A percentile compares a stretch with the other conserved stretches of the same genome.
Conservation (phyloP, 1,139 yeast species). For the Geotrichum bryndzae region DNA sequence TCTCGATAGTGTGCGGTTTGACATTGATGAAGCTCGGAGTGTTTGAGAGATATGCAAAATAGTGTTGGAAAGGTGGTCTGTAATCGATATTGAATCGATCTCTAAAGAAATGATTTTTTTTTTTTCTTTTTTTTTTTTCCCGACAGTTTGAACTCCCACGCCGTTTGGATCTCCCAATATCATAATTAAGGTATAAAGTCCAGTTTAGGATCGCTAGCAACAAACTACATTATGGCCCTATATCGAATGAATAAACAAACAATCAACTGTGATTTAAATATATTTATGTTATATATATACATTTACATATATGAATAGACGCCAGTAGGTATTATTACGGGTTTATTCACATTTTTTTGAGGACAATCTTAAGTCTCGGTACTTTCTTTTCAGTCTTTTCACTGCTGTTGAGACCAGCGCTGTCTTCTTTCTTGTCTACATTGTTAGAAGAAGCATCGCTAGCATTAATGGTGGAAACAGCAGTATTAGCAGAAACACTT, state of each 20-base stretch:
- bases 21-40: background rate
- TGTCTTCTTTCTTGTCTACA: background rate
- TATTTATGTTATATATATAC: background rate
- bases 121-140: too few species aligned
- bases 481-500: background rate
- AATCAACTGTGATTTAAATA: background rate
- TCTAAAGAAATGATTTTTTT: too few species aligned
- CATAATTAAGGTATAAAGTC: background rate
- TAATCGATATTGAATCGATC: background rate
- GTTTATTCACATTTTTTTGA: background rate
- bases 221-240: too few species aligned
- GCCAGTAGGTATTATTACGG: background rate
- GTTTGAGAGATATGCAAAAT: background rate
- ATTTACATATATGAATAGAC: background rate
- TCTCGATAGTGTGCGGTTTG: background rate
- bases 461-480: background rate
- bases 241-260: background rate
- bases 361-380: slow-evolving; percentile 4
- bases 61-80: background rate
- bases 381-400: background rate
- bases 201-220: too few species aligned
- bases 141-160: too few species aligned
- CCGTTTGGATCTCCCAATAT: too few species aligned
- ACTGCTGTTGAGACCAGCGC: background rate
- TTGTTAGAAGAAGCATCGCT: background rate